Evolutionary conservation across 2,329 filamentous ascomycete genomes (phyloP).

Genomic region (Coniochaeta sp.): DNA sequence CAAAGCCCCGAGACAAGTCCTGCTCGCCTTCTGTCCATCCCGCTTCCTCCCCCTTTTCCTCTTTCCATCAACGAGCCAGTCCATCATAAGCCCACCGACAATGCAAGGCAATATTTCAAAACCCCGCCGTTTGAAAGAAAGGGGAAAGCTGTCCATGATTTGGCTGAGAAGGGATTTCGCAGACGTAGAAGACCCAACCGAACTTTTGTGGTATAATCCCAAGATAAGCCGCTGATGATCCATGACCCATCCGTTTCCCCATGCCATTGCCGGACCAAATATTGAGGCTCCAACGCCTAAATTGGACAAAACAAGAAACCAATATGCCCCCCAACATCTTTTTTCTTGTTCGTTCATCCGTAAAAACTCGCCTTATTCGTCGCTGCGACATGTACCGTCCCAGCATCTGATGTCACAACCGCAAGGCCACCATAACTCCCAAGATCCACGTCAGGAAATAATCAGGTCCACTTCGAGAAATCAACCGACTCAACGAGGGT

Average conservation of each 20-base stretch:
- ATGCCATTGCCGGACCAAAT: neutral
- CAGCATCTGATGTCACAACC: slow-evolving; percentile 1
- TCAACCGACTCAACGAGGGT: slow-evolving; percentile 38
- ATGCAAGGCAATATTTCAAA: no score
- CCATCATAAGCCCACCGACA: no score
- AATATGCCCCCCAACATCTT: neutral
- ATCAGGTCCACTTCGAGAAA: slow-evolving; percentile 42
- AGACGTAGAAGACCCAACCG: slow-evolving; percentile 13
- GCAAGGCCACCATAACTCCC: neutral
- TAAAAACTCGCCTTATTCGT: neutral
- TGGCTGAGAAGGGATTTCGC: neutral
- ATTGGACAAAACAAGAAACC: neutral
- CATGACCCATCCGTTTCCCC: neutral
- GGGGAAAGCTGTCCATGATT: neutral
- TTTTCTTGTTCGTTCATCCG: neutral
- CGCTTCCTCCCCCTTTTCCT: no score
- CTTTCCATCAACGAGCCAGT: neutral
- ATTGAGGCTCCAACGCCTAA: neutral
- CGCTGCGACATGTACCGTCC: neutral
- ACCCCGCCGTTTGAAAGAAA: no score
- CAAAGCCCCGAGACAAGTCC: no score
- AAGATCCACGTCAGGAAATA: neutral
- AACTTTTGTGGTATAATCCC: slow-evolving; percentile 30
- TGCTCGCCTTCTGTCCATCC: no score
- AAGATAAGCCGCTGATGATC: neutral